Percentiles rank a stretch among this genome's conserved stretches.
phyloP scores from a whole-genome alignment of 306 rosid genomes.

The Casuarina equisetifolia region DNA sequence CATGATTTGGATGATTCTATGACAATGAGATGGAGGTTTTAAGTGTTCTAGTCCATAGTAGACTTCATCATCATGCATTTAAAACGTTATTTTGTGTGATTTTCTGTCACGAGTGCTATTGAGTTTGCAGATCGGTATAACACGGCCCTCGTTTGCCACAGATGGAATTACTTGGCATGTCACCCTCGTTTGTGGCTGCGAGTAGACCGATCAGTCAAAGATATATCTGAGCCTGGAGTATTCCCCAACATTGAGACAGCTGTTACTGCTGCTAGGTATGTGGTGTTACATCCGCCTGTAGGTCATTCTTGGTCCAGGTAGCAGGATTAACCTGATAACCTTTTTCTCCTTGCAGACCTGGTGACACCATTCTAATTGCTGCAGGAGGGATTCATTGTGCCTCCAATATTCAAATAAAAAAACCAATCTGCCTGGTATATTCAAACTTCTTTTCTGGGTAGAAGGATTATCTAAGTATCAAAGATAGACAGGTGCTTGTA shows the following conservation, averaged over 20 bases:
- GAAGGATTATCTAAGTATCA: neutral
- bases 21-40: neutral
- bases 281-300: constrained; percentile 10
- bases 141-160: constrained; percentile 99
- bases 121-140: constrained; percentile 99
- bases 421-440: constrained; percentile 88
- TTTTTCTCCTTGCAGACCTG: constrained; percentile 60
- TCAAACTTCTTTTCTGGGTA: constrained; percentile 15
- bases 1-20: neutral
- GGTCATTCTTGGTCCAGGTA: neutral
- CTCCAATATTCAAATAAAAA: constrained; percentile 81
- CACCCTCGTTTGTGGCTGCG: constrained; percentile 95
- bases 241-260: constrained; percentile 85
- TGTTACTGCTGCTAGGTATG: constrained; percentile 83
- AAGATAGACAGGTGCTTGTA: neutral
- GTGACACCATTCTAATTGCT: constrained; percentile 88
- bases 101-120: constrained; percentile 61
- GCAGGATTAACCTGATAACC: constrained; percentile 15
- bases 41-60: neutral
- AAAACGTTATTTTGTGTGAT: constrained; percentile 21
- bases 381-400: constrained; percentile 80
- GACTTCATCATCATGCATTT: constrained; percentile 5
- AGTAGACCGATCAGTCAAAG: constrained; percentile 77
- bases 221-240: constrained; percentile 68
- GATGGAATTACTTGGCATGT: constrained; percentile 94